Conservation (phyloP, 495 filamentous ascomycete species). For the Xylaria nigripes region DNA sequence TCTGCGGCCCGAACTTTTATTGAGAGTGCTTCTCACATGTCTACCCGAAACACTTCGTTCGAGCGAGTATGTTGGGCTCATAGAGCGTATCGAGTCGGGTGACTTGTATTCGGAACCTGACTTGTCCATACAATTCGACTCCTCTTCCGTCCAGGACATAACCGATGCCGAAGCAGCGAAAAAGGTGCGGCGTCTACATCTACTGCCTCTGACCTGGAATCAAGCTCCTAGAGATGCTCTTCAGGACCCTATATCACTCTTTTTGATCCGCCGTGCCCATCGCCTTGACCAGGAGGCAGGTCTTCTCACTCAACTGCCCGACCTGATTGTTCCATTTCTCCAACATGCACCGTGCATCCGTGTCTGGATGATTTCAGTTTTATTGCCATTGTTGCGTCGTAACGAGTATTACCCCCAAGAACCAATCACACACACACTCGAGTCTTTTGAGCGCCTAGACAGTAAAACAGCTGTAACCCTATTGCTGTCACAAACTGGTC, state of each 20-base stretch:
- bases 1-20: conserved; percentile 57
- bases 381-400: conserved; percentile 72
- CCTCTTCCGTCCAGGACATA: conserved; percentile 51
- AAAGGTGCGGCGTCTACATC: conserved; percentile 59
- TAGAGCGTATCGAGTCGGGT: conserved; percentile 47
- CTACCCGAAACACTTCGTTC: conserved; percentile 71
- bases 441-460: conserved; percentile 53
- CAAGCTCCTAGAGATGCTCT: conserved; percentile 37
- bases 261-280: conserved; percentile 68
- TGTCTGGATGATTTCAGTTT: conserved; percentile 67
- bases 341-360: conserved; percentile 56
- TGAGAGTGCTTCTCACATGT: conserved; percentile 77
- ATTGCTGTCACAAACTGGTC: conserved; percentile 56
- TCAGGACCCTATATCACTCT: conserved; percentile 54
- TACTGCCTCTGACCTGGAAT: conserved; percentile 52
- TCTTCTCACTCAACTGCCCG: conserved; percentile 61
- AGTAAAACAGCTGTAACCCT: conserved; percentile 55
- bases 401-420: conserved; percentile 71
- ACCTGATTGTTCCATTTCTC: conserved; percentile 68
- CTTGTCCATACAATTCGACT: conserved; percentile 41
- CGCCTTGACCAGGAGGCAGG: conserved; percentile 73
- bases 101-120: conserved; percentile 23
- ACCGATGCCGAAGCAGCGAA: conserved; percentile 58
- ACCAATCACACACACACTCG: conserved; percentile 47
- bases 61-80: conserved; percentile 50